Base-by-base conservation (phyloP, 192 early-diverging fungal species). In the Coemansia reversa region DNA sequence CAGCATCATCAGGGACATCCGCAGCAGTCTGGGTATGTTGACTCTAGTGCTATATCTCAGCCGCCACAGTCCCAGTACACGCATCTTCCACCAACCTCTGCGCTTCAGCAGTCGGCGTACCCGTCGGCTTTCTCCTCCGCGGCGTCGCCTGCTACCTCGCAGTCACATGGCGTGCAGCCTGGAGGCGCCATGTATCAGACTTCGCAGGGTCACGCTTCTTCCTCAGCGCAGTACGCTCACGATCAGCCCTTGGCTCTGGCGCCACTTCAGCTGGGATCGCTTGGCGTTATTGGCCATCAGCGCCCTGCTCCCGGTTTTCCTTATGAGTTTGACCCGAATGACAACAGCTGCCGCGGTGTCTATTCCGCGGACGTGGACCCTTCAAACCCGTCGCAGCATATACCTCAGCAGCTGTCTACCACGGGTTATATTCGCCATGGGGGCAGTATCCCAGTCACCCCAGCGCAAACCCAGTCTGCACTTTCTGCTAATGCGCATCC, bases 221-320 rank as follows among this genome's bases (percentile, higher is more conserved):
- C 74, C 5, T 58, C 78, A 47, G 62, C 78, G 25, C 78, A 81
- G 78, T 81, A 81, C 68, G 69, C 72, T 64, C 78, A 81, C 55
- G 78, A 81, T 48, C 72, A 71, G 62, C 62, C 63, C 55, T 48
- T 68, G 19, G 68, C 63, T 9, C 66, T 80, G 16, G 78, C 78
- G 20, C 78, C 78, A 5, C 65, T 80, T 27, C 78, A 80, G 35
- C 70, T 80, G 25, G 50, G 69, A 29, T 62, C 61, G 29, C 60
- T 80, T 22, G 67, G 72, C 16, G 78, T 74, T 19, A 74, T 80
- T 51, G 67, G 78, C 29, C 65, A 70, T 19, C 78, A 75, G 53
- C 78, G 78, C 58, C 55, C 68, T 4, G 14, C 65, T 29, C 53
- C 62, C 23, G 30, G 67, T 12, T 80, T 80, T 28, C 58, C 78